Conservation (phyloP, 2,329 filamentous ascomycete species). For the Purpureocillium takamizusanense region DNA sequence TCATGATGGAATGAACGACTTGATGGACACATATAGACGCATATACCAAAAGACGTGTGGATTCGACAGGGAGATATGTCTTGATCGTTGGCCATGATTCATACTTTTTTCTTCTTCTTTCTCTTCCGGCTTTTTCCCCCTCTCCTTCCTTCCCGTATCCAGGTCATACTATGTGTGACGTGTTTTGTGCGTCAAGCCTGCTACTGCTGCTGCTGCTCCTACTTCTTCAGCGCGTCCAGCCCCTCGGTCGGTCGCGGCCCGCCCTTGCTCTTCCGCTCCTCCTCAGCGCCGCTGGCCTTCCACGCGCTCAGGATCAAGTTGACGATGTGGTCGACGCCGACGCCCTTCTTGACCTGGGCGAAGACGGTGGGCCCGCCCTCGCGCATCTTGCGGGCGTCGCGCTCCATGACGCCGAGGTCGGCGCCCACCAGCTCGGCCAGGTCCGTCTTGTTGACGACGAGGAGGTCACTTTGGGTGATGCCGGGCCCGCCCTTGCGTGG, state of each 20-base stretch:
- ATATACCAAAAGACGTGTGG: constrained; percentile 2
- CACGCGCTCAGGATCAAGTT: constrained; percentile 84
- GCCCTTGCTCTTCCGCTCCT: constrained; percentile 41
- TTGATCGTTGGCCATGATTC: not conserved
- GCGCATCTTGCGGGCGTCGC: constrained; percentile 87
- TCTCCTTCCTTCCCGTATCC: too few species aligned
- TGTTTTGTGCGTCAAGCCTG: too few species aligned
- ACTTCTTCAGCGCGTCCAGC: constrained; percentile 34
- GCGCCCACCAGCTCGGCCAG: constrained; percentile 84
- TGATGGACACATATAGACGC: constrained; percentile 7
- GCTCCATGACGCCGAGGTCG: constrained; percentile 87
- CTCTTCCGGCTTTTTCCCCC: too few species aligned
- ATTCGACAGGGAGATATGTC: too few species aligned
- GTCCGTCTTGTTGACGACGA: constrained; percentile 97
- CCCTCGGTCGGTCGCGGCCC: constrained; percentile 50
- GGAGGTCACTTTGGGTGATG: constrained; percentile 89
- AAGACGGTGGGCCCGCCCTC: constrained; percentile 95
- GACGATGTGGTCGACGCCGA: constrained; percentile 78
- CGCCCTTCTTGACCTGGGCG: constrained; percentile 89
- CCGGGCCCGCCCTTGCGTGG: constrained; percentile 92
- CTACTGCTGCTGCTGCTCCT: too few species aligned
- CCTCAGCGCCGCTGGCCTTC: constrained; percentile 78
- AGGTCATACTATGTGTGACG: too few species aligned
- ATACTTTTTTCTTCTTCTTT: not conserved
- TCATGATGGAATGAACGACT: constrained; percentile 20